A percentile compares a stretch with the other conserved stretches of the same genome.
Conservation (phyloP, 345 rosid genomes). For the Populus tremula region DNA sequence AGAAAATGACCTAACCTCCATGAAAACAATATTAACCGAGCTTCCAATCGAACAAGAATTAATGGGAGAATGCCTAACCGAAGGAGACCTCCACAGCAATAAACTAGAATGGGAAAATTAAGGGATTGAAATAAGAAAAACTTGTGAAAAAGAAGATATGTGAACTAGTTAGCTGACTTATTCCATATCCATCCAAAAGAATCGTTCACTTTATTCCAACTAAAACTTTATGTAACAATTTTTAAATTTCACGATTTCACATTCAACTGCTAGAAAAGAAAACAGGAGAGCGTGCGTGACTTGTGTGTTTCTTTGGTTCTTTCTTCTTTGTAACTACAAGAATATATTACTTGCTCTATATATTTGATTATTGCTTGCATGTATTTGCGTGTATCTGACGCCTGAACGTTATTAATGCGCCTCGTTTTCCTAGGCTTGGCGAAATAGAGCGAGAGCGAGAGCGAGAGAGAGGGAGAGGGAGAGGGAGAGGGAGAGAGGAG, state of each 20-base stretch:
- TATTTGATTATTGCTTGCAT: background rate
- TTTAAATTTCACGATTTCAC: no score
- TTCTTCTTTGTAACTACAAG: no score
- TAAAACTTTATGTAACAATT: background rate
- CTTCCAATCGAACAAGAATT: conserved; percentile 27
- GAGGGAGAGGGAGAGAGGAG: no score
- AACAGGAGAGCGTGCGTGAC: no score
- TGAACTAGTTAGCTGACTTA: background rate
- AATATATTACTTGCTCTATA: no score
- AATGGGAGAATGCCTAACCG: conserved; percentile 21
- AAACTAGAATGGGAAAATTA: background rate
- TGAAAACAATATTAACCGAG: background rate
- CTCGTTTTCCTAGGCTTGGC: conserved; percentile 24
- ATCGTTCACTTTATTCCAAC: background rate
- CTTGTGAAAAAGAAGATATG: background rate
- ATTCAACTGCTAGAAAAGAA: no score
- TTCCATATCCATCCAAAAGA: background rate
- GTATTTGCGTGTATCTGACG: conserved; percentile 31
- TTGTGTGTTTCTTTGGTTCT: no score
- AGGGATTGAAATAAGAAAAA: background rate
- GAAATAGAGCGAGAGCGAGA: background rate
- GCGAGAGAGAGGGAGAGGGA: no score
- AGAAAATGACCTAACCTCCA: conserved; percentile 22
- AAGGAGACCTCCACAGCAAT: conserved; percentile 7
- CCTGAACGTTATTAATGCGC: conserved; percentile 33